A percentile compares a stretch with the other conserved stretches of the same genome.
Evolutionary conservation across 306 rosid genomes (phyloP).

Genomic region (Hippophae gyantsensis): DNA sequence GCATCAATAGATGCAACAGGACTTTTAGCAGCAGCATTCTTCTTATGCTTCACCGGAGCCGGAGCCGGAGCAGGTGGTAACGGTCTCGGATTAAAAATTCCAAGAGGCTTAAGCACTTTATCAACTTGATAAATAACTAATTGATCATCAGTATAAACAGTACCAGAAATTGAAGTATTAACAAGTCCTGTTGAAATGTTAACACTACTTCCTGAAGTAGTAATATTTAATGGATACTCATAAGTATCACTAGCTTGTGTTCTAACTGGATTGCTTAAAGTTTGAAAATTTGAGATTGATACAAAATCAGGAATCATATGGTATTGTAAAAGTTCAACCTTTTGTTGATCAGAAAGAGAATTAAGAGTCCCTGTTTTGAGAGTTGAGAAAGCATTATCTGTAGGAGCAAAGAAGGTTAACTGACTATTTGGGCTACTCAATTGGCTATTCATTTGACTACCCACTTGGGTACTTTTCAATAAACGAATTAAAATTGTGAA

Average conservation of each 20-base stretch:
- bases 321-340: slow-evolving; percentile 57
- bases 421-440: slow-evolving; percentile 36
- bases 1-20: no score
- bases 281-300: slow-evolving; percentile 44
- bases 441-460: slow-evolving; percentile 48
- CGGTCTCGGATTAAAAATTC: slow-evolving; percentile 37
- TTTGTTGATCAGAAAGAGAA: slow-evolving; percentile 44
- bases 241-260: slow-evolving; percentile 62
- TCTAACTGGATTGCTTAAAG: slow-evolving; percentile 55
- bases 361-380: slow-evolving; percentile 63
- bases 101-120: slow-evolving; percentile 51
- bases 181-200: slow-evolving; percentile 55
- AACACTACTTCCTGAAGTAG: slow-evolving; percentile 52
- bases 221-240: slow-evolving; percentile 47
- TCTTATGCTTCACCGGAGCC: slow-evolving; percentile 27
- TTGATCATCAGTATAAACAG: slow-evolving; percentile 50
- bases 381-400: slow-evolving; percentile 45
- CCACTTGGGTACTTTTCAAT: slow-evolving; percentile 45
- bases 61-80: slow-evolving; percentile 40
- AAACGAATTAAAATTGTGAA: slow-evolving; percentile 54
- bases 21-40: background rate
- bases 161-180: slow-evolving; percentile 49
- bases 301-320: slow-evolving; percentile 46
- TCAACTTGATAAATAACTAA: slow-evolving; percentile 61
- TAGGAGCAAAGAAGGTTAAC: slow-evolving; percentile 48